These are phyloP conservation scores for Daldinia sp. DNA, from an alignment of 2,329 filamentous ascomycete species.

Conservation along the genomic window DNA sequence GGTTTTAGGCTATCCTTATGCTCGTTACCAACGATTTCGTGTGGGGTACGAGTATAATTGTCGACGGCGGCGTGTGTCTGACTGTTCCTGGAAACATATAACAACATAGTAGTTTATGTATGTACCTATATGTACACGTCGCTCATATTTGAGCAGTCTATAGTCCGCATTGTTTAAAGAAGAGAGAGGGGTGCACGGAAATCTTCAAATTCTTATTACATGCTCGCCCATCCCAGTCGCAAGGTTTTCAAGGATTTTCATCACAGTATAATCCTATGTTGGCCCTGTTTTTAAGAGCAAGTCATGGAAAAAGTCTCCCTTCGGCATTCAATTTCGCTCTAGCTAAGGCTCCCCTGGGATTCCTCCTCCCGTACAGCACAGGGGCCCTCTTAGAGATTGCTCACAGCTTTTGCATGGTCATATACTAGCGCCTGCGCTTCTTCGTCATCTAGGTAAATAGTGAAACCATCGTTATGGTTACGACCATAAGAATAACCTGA, in stretches of 20 bases:
- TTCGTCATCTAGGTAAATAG: slow-evolving; percentile 61
- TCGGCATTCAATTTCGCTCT: neutral
- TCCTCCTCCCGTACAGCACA: neutral
- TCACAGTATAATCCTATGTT: no score
- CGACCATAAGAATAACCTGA: slow-evolving; percentile 60
- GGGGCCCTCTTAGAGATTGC: slow-evolving; percentile 39
- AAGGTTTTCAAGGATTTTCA: no score
- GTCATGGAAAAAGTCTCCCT: no score
- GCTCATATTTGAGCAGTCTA: no score
- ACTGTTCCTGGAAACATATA: slow-evolving; percentile 37
- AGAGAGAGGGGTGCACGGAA: no score
- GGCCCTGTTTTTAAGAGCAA: no score
- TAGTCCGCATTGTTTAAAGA: no score
- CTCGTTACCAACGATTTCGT: slow-evolving; percentile 44
- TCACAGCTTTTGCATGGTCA: slow-evolving; percentile 53
- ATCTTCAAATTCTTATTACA: no score
- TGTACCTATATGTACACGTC: no score
- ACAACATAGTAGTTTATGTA: neutral
- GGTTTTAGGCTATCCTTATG: slow-evolving; percentile 37
- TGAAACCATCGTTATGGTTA: slow-evolving; percentile 65
- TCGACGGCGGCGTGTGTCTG: slow-evolving; percentile 41
- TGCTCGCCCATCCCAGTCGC: no score
- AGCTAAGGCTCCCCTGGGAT: neutral
- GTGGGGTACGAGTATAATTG: slow-evolving; percentile 39
- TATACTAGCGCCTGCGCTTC: slow-evolving; percentile 56